Conservation (phyloP, 1,139 yeast species). For the Diutina scorzettiae region DNA sequence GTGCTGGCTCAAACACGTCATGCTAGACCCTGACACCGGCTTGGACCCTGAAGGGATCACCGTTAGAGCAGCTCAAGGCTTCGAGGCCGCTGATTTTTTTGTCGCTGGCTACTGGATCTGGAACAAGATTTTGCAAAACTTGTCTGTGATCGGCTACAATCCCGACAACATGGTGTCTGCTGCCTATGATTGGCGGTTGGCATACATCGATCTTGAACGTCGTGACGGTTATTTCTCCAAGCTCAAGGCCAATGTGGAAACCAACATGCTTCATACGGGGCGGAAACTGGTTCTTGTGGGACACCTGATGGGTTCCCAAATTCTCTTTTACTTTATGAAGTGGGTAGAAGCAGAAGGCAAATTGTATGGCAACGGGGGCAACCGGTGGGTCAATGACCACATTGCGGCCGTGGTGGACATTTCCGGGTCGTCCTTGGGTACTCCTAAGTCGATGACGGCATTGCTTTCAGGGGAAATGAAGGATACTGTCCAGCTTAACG, state of each 20-base stretch:
- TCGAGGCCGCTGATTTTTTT: constrained; percentile 94
- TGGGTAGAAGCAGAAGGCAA: constrained; percentile 91
- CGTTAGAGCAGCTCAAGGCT: constrained; percentile 87
- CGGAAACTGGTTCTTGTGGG: constrained; percentile 73
- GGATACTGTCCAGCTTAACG: constrained; percentile 89
- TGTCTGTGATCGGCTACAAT: constrained; percentile 89
- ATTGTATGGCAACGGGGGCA: constrained; percentile 79
- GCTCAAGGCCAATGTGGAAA: constrained; percentile 62
- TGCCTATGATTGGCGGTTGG: constrained; percentile 90
- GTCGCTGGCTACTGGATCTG: constrained; percentile 98
- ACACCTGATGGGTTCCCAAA: constrained; percentile 95
- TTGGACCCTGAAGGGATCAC: constrained; percentile 77
- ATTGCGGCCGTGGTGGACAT: constrained; percentile 75
- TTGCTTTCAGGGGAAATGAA: constrained; percentile 93
- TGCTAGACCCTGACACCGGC: constrained; percentile 85
- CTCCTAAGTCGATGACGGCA: constrained; percentile 90
- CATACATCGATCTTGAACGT: constrained; percentile 75
- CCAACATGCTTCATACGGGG: constrained; percentile 30
- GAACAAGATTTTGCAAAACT: constrained; percentile 85
- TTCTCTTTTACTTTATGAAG: constrained; percentile 75
- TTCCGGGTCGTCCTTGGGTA: constrained; percentile 80
- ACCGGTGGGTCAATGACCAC: constrained; percentile 74
- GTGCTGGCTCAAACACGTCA: constrained; percentile 88
- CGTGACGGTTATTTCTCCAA: constrained; percentile 79
- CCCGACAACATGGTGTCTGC: constrained; percentile 87